Evolutionary conservation across 2,329 filamentous ascomycete species (phyloP), one percentile per base, ranked within the genome.

Genomic region (Neonectria faginata): DNA sequence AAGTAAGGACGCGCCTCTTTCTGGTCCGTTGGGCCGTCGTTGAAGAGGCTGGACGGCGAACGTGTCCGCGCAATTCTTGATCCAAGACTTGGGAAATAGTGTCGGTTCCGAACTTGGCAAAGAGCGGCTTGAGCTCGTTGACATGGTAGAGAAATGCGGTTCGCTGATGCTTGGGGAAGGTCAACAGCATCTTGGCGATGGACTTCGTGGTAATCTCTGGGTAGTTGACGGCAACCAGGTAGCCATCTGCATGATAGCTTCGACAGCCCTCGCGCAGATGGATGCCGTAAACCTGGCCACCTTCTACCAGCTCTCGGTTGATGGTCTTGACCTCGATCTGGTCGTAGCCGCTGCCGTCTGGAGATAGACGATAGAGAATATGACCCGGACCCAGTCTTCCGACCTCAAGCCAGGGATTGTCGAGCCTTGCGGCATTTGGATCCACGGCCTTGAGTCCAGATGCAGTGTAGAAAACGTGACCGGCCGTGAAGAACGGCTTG

Each of bases 181-280:
- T 45, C 20, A 22, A 14, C 20, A 45, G 12, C 20, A 22, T 22
- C 20, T 22, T 12, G 10, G 42, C 42, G 11, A 45, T 45, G 18
- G 42, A 22, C 42, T 22, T 25, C 29, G 7, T 3, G 29, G 60
- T 62, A 6, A 64, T 61, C 52, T 64, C 62, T 3, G 62, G 62
- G 27, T 64, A 64, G 31, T 64, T 64, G 20, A 64, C 20, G 2
- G 51, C 14, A 0, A 64, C 62, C n/a, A 64, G 51, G n/a, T 64
- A 62, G 3, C 62, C 62, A 25, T 64, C 52, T 1, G 57, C 62
- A 25, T 64, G 58, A 10, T 65, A 65, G 44, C 58, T 65, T 22
- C 58, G 25, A 3, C 39, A 31, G 8, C 62, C 62, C n/a, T 65
- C 58, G 3, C 57, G 45, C 1, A 65, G 18, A 16, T 65, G 58